Base-by-base conservation (phyloP, 2,329 filamentous ascomycete species). In the Epichloe sibirici region DNA sequence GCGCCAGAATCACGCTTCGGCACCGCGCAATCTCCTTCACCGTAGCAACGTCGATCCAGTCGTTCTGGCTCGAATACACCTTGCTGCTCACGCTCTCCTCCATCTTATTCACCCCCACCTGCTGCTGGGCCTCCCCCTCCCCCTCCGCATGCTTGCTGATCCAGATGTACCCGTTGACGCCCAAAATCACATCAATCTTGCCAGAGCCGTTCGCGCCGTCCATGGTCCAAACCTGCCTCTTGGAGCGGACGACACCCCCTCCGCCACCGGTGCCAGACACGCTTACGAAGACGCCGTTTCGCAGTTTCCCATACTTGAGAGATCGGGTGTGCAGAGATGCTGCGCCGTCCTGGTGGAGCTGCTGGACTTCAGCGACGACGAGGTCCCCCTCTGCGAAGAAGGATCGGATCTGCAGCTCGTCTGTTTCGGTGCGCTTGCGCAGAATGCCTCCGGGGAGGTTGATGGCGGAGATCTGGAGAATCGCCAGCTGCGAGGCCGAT, bases 101-200 rank as follows among this genome's bases (percentile, higher is more conserved):
- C 66, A 96, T 78, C 58, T 87, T 80, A 51, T 89, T 95, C 62
- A 96, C 88, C 13, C 70, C 71, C n/a, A 69, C 66, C 71, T 44
- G 77, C 71, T 40, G 68, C 64, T 42, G 40, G 11, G 69, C 65
- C 5, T 69, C 68, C 17, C 17, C 17, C n/a, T 77, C 75, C 38
- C 77, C 78, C 58, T 87, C 83, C 7, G 86, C 72, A 61, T 95
- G 89, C 71, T 88, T 90, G 68, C 85, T 84, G 63, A 97, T 90
- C 86, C 89, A 98, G 54, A 97, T 90, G 66, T 94, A 97, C 1
- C 93, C 93, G 63, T 98, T 98, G 40, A 98, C 93, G 2, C 93
- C 93, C 1, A 98, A 75, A 50, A 95, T 79, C 7, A 97, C 82
- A 64, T 96, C 88, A 31, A 98, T 79, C 57, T 82, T 84, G 50